These are phyloP conservation scores for Plantago lanceolata DNA, from an alignment of 305 asterid species.

Conservation along the genomic window DNA sequence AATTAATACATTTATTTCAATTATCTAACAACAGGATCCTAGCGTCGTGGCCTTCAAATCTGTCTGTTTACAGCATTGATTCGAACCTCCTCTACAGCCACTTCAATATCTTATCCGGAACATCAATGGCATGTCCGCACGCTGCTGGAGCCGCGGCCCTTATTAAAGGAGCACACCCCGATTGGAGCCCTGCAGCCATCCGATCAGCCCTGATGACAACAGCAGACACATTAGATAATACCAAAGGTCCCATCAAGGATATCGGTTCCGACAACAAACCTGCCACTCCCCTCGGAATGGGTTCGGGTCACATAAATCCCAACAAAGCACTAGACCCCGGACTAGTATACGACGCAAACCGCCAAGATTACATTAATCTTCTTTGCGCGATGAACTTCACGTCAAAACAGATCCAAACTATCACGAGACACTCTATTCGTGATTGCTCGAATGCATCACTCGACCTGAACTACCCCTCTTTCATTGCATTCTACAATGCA, in stretches of 20 bases:
- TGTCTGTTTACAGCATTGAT: constrained; percentile 20
- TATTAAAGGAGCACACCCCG: constrained; percentile 6
- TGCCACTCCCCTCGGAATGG: constrained; percentile 16
- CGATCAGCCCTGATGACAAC: constrained; percentile 19
- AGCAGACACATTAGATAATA: constrained; percentile 8
- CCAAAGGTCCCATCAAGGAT: constrained; percentile 14
- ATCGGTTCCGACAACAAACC: background rate
- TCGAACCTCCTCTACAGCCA: constrained; percentile 26
- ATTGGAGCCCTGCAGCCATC: constrained; percentile 22
- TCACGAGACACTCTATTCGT: constrained; percentile 1
- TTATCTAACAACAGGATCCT: background rate
- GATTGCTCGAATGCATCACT: constrained; percentile 11
- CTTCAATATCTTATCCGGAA: constrained; percentile 5
- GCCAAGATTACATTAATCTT: constrained; percentile 19
- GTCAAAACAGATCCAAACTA: background rate
- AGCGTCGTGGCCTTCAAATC: constrained; percentile 28
- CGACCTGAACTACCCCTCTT: constrained; percentile 16
- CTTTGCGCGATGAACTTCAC: constrained; percentile 21
- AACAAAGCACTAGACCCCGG: constrained; percentile 21
- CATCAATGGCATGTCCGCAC: constrained; percentile 20
- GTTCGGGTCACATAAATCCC: constrained; percentile 20
- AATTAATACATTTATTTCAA: too few relatives aligned
- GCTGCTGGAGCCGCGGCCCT: constrained; percentile 9
- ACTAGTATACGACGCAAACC: constrained; percentile 9
- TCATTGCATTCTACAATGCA: constrained; percentile 12